Conservation (phyloP, 1,284 basidiomycete genomes). For the Mycena sp. region DNA sequence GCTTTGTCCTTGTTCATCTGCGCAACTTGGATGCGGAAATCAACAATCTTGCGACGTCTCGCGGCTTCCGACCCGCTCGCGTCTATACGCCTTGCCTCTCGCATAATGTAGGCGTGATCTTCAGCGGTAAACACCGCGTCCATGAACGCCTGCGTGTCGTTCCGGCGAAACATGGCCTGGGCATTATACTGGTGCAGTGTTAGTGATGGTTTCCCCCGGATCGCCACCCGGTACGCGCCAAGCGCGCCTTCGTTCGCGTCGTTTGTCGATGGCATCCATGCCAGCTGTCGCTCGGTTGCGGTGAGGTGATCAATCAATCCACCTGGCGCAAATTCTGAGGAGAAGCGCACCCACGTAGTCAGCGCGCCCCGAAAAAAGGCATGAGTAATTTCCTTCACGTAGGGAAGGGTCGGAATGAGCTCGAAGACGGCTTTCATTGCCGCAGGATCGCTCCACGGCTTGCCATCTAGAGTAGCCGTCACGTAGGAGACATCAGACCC, state of each 20-base stretch:
- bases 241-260: conserved; percentile 46
- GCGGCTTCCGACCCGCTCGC: not conserved
- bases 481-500: not conserved
- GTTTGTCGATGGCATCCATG: conserved; percentile 44
- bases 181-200: conserved; percentile 37
- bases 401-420: conserved; percentile 24
- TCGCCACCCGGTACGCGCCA: conserved; percentile 32
- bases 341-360: conserved; percentile 42
- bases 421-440: not conserved
- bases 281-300: conserved; percentile 36
- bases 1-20: conserved; percentile 15
- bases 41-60: not conserved
- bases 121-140: conserved; percentile 29
- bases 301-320: conserved; percentile 41
- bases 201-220: conserved; percentile 31
- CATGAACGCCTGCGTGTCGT: conserved; percentile 37
- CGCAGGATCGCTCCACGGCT: not conserved
- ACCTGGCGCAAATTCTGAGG: conserved; percentile 42
- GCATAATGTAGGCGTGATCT: conserved; percentile 32
- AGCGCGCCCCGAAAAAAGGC: conserved; percentile 40
- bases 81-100: conserved; percentile 17
- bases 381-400: conserved; percentile 33
- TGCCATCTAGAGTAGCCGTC: not conserved
- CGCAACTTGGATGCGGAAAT: conserved; percentile 5
- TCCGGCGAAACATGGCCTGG: conserved; percentile 34